Percentiles rank a stretch among this genome's conserved stretches.
These are phyloP conservation scores for Cladophialophora chaetospira DNA, from an alignment of 2,329 filamentous ascomycete genomes.

Conservation along the genomic window DNA sequence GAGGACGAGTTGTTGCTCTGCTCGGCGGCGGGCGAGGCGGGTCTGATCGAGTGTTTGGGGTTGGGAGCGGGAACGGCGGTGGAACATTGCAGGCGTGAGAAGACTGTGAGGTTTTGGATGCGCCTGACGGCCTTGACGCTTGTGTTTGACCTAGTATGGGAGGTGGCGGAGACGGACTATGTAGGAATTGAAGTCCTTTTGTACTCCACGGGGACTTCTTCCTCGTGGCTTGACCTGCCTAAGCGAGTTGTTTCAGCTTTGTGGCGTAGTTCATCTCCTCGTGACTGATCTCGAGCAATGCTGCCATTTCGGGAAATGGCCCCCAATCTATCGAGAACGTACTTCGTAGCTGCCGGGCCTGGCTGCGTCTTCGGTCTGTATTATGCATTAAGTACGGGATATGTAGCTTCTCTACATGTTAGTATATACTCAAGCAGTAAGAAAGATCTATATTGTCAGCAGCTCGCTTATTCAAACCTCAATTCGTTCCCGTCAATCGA, in stretches of 20 bases:
- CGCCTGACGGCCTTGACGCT: no score
- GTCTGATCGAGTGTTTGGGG: not conserved
- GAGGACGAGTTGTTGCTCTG: slow-evolving; percentile 1
- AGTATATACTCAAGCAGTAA: not conserved
- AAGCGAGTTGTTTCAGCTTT: not conserved
- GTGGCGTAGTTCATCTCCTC: not conserved
- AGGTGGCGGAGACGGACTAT: no score
- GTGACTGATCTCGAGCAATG: slow-evolving; percentile 3
- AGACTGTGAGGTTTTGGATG: no score
- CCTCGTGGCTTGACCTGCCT: no score
- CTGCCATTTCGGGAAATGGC: not conserved
- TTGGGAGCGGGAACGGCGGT: not conserved
- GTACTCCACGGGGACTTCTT: no score
- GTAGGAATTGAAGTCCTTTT: no score
- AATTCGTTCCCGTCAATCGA: not conserved
- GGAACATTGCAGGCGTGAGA: not conserved
- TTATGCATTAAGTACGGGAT: not conserved
- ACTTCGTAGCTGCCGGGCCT: no score
- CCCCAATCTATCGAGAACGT: not conserved
- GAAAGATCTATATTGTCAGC: no score
- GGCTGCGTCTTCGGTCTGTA: not conserved
- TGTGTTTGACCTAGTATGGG: no score
- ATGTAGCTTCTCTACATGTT: not conserved
- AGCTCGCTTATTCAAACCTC: not conserved
- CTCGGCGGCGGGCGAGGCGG: slow-evolving; percentile 1